These are phyloP conservation scores for Hanseniaspora taiwanica DNA, from an alignment of 805 yeast genomes.

Conservation along the genomic window DNA sequence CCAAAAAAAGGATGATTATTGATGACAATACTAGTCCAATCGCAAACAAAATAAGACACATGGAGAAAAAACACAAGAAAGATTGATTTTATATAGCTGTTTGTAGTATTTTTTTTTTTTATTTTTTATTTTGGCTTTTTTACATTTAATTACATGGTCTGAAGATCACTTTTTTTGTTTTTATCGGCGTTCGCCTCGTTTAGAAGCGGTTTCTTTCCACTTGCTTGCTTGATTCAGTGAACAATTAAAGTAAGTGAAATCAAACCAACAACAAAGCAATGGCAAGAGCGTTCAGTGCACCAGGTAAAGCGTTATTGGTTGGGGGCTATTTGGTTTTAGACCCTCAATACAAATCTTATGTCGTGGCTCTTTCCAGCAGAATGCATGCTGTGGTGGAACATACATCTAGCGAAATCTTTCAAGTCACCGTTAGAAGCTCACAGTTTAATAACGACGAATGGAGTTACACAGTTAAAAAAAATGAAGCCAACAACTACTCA, in stretches of 20 bases:
- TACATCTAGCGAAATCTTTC: slow-evolving; percentile 3
- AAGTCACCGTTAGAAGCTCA: slow-evolving; percentile 43
- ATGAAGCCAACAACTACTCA: slow-evolving; percentile 8
- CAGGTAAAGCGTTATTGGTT: slow-evolving; percentile 87
- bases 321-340: slow-evolving; percentile 92
- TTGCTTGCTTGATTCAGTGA: background rate
- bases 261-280: background rate
- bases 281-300: slow-evolving; percentile 63
- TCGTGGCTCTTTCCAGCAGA: slow-evolving; percentile 76
- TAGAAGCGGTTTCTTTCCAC: too few relatives aligned
- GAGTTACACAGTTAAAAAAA: slow-evolving; percentile 32
- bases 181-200: too few relatives aligned
- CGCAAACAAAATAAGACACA: background rate
- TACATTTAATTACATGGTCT: too few relatives aligned
- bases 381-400: slow-evolving; percentile 59
- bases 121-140: background rate
- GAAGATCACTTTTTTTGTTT: too few relatives aligned
- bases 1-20: background rate
- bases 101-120: background rate
- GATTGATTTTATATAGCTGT: too few relatives aligned
- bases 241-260: background rate
- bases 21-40: background rate
- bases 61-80: background rate
- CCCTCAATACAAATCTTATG: slow-evolving; percentile 61
- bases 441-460: slow-evolving; percentile 66